Conservation (phyloP, 805 yeast genomes). For the Starmerella powellii region DNA sequence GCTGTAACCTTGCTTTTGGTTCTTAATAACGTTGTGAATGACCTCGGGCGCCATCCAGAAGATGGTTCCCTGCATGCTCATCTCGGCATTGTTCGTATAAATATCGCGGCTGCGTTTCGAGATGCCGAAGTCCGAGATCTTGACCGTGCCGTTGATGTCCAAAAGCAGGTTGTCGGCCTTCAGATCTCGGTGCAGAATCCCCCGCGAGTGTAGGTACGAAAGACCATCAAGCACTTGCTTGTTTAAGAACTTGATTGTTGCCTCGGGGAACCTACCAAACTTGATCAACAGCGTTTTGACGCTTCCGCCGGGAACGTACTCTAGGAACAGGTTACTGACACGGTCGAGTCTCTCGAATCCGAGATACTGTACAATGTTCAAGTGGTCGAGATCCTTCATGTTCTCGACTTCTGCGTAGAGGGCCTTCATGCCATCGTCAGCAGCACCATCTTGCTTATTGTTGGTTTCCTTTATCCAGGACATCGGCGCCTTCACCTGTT, state of each 20-base stretch:
- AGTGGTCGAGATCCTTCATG: conserved; percentile 83
- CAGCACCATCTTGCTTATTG: conserved; percentile 17
- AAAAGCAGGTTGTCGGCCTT: conserved; percentile 85
- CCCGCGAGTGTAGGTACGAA: conserved; percentile 74
- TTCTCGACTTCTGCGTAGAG: conserved; percentile 84
- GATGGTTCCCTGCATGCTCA: conserved; percentile 98
- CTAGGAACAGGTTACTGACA: conserved; percentile 76
- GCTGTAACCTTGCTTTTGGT: conserved; percentile 78
- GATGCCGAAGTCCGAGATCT: conserved; percentile 93
- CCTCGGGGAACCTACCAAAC: conserved; percentile 77
- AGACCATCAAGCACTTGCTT: conserved; percentile 73
- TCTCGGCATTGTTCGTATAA: conserved; percentile 80
- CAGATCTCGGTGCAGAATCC: conserved; percentile 84
- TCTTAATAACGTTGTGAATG: conserved; percentile 66
- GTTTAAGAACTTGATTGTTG: conserved; percentile 57
- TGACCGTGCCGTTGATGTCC: conserved; percentile 86
- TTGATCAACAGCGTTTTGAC: conserved; percentile 73
- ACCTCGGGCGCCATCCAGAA: conserved; percentile 99
- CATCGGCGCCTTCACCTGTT: conserved; percentile 52
- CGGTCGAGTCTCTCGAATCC: conserved; percentile 75
- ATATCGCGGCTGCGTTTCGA: conserved; percentile 77
- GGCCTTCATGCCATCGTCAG: conserved; percentile 59
- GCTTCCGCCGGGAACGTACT: conserved; percentile 96
- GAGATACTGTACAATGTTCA: conserved; percentile 87
- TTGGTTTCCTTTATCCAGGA: conserved; percentile 4